Evolutionary conservation across 177 flowering plant species (phyloP).

Genomic region (Vitis hybrid): DNA sequence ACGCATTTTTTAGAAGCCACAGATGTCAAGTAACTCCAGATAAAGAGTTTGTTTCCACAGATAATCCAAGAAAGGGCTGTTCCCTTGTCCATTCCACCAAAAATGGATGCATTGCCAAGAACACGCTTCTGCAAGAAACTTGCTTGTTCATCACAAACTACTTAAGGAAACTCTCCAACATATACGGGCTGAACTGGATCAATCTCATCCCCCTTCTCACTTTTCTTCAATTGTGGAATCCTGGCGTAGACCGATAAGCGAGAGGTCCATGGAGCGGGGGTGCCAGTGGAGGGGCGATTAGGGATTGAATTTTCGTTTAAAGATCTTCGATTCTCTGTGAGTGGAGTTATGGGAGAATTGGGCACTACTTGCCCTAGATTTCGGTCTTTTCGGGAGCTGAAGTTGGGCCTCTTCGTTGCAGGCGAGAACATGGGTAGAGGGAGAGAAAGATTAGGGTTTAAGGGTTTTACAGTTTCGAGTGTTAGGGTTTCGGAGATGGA

Average conservation of each 20-base stretch:
- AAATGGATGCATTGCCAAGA: constrained; percentile 47
- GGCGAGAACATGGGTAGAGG: constrained; percentile 63
- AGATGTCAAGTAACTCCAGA: constrained; percentile 79
- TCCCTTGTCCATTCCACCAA: constrained; percentile 85
- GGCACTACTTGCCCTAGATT: constrained; percentile 17
- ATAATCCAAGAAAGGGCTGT: constrained; percentile 80
- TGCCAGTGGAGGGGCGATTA: constrained; percentile 75
- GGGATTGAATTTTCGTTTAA: constrained; percentile 30
- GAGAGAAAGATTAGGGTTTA: background rate
- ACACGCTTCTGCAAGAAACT: constrained; percentile 35
- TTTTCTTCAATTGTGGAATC: constrained; percentile 49
- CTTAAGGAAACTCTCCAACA: constrained; percentile 89
- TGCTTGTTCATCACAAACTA: constrained; percentile 78
- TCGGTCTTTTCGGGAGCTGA: constrained; percentile 40
- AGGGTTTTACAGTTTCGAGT: constrained; percentile 17
- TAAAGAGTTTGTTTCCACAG: constrained; percentile 56
- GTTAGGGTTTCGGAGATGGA: background rate
- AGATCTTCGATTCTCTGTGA: constrained; percentile 21
- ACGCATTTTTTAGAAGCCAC: constrained; percentile 57
- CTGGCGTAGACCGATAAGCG: constrained; percentile 86
- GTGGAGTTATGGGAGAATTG: constrained; percentile 53
- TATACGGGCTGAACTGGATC: constrained; percentile 70
- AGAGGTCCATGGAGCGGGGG: constrained; percentile 95
- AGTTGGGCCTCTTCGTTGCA: constrained; percentile 43
- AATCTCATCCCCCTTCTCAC: constrained; percentile 44